These are phyloP conservation scores for Solanum lycopersicoides DNA, from an alignment of 257 asterid species.

Conservation along the genomic window DNA sequence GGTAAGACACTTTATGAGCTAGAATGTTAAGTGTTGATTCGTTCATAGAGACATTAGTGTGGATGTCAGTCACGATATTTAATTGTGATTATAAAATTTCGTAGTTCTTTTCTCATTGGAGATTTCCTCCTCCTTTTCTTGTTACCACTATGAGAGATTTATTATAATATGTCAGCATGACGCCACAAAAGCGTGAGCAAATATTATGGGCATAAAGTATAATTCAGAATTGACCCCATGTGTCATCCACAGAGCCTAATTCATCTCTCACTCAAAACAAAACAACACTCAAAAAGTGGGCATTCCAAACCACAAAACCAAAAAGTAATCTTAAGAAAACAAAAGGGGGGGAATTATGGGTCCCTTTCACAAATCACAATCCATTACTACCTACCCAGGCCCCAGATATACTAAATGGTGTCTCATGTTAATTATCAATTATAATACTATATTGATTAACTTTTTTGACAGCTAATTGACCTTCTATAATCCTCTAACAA, in stretches of 20 bases:
- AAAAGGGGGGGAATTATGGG: background rate
- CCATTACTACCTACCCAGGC: slow-evolving; percentile 3
- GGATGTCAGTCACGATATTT: background rate
- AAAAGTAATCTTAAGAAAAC: slow-evolving; percentile 2
- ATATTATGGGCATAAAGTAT: background rate
- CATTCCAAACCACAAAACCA: background rate
- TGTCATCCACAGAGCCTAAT: background rate
- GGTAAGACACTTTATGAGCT: background rate
- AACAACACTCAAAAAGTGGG: background rate
- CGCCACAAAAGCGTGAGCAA: background rate
- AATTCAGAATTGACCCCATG: slow-evolving; percentile 3
- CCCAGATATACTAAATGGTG: background rate
- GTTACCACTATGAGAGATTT: background rate
- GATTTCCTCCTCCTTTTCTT: background rate
- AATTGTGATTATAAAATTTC: too few species aligned
- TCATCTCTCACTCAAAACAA: background rate
- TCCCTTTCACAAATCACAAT: background rate
- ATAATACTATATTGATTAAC: background rate
- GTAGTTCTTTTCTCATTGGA: background rate
- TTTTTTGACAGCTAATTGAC: background rate
- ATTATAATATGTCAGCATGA: background rate
- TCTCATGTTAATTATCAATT: background rate
- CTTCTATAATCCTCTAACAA: background rate
- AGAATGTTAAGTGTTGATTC: background rate
- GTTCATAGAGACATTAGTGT: background rate